Evolutionary conservation across 2,329 filamentous ascomycete genomes (phyloP).

Genomic region (Mariannaea elegans): DNA sequence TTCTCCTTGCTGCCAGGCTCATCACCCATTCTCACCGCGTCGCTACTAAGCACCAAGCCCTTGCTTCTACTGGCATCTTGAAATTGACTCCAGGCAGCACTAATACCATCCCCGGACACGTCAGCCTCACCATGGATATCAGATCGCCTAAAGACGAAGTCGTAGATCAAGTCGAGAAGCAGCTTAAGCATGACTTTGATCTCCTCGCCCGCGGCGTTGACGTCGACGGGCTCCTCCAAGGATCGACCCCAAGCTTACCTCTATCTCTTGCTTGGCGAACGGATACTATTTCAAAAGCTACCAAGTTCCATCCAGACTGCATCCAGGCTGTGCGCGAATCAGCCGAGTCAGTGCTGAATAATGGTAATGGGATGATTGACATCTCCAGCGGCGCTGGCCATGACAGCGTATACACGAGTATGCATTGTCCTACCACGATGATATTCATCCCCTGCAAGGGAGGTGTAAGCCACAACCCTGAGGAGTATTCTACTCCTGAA

Average conservation of each 20-base stretch:
- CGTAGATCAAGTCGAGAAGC: constrained; percentile 55
- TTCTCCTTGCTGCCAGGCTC: constrained; percentile 23
- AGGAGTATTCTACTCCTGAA: constrained; percentile 47
- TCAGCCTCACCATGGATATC: constrained; percentile 65
- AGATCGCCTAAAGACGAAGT: constrained; percentile 64
- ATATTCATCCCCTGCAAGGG: constrained; percentile 49
- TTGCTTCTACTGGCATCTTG: constrained; percentile 26
- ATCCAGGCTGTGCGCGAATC: constrained; percentile 70
- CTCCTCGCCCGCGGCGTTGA: constrained; percentile 45
- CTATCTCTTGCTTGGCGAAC: constrained; percentile 57
- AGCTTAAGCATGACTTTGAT: constrained; percentile 30
- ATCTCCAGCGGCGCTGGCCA: constrained; percentile 51
- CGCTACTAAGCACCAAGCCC: constrained; percentile 21
- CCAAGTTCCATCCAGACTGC: constrained; percentile 72
- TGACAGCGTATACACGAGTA: constrained; percentile 49
- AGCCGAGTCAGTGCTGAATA: constrained; percentile 61
- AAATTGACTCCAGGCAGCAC: constrained; percentile 24
- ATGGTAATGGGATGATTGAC: constrained; percentile 45
- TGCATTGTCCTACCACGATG: constrained; percentile 48
- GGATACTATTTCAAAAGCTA: constrained; percentile 67
- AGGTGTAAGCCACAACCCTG: constrained; percentile 50
- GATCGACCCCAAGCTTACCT: constrained; percentile 28
- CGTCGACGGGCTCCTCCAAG: constrained; percentile 45
- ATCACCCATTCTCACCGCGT: constrained; percentile 27
- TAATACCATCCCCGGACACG: constrained; percentile 27